These are phyloP conservation scores for Scheffersomyces ergatensis DNA, from an alignment of 805 yeast genomes.

Conservation along the genomic window DNA sequence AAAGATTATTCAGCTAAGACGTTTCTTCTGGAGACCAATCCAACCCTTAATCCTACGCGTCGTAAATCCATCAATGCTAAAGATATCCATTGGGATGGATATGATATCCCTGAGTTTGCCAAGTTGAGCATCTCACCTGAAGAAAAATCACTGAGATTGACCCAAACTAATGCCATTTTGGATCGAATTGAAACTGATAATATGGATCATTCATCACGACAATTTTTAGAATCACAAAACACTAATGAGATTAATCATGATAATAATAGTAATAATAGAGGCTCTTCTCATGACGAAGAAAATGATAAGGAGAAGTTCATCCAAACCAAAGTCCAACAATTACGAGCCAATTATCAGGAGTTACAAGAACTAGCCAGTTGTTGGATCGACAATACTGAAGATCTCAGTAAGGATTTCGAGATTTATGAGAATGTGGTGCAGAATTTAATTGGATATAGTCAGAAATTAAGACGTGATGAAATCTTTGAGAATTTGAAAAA, in stretches of 20 bases:
- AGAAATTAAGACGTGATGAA: conserved; percentile 61
- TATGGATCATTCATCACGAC: conserved; percentile 27
- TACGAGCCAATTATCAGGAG: conserved; percentile 21
- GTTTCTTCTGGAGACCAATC: neutral
- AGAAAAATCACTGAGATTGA: conserved; percentile 20
- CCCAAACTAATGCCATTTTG: conserved; percentile 22
- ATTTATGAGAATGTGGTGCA: conserved; percentile 87
- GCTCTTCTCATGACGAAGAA: too few relatives aligned
- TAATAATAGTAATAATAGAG: conserved; percentile 5
- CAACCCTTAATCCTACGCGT: conserved; percentile 5
- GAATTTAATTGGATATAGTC: conserved; percentile 87
- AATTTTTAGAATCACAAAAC: conserved; percentile 17
- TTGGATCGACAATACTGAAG: conserved; percentile 52
- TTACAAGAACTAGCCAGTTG: conserved; percentile 31
- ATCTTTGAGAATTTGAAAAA: conserved; percentile 30
- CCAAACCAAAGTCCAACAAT: conserved; percentile 32
- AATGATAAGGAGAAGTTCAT: conserved; percentile 28
- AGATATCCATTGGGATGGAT: conserved; percentile 36
- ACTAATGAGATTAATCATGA: neutral
- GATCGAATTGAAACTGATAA: conserved; percentile 33
- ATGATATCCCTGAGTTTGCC: conserved; percentile 32
- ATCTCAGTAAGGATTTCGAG: conserved; percentile 60
- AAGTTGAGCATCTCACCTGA: conserved; percentile 27
- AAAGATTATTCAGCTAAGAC: neutral
- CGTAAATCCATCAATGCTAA: conserved; percentile 22